Percentiles rank a stretch among this genome's conserved stretches.
phyloP scores from a whole-genome alignment of 176 grass and related monocot genomes.

The Avena insularis region DNA sequence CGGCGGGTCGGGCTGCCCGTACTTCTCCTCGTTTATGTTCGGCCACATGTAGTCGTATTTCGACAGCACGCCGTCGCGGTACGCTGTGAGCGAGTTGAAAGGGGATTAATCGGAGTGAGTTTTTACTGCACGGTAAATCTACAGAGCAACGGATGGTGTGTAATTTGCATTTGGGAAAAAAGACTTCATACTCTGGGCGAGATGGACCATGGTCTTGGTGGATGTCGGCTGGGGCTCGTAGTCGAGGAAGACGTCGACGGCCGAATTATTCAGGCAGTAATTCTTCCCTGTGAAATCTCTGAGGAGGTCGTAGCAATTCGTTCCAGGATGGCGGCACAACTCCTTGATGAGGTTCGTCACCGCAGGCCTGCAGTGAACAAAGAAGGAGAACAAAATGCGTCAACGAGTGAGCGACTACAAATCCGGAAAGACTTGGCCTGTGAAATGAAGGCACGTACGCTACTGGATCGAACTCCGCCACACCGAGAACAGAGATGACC shows the following conservation, averaged over 20 bases:
- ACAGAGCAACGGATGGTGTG: too few species aligned
- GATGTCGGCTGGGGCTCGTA: slow-evolving; percentile 90
- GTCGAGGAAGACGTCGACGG: slow-evolving; percentile 70
- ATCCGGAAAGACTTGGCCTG: background rate
- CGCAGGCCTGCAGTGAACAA: slow-evolving; percentile 42
- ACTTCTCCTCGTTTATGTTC: slow-evolving; percentile 56
- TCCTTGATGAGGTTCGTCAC: slow-evolving; percentile 52
- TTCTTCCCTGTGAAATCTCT: slow-evolving; percentile 73
- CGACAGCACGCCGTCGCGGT: slow-evolving; percentile 63
- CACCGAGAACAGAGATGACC: slow-evolving; percentile 54
- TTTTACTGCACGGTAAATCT: background rate
- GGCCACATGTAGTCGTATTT: slow-evolving; percentile 71
- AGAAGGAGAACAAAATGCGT: background rate
- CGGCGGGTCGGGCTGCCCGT: slow-evolving; percentile 63
- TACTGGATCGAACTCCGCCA: slow-evolving; percentile 74
- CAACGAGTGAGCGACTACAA: background rate
- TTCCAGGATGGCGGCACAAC: slow-evolving; percentile 55
- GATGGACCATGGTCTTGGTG: slow-evolving; percentile 81
- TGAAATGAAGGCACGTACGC: slow-evolving; percentile 38
- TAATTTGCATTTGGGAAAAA: too few species aligned
- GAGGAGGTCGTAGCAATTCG: slow-evolving; percentile 73
- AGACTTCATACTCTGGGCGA: slow-evolving; percentile 71
- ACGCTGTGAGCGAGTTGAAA: slow-evolving; percentile 41
- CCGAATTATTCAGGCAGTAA: slow-evolving; percentile 85
- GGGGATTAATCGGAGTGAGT: background rate